Percentiles rank a stretch among this genome's conserved stretches.
Conservation (phyloP, 352 stramenopile genomes). For the Globisporangium lucens region DNA sequence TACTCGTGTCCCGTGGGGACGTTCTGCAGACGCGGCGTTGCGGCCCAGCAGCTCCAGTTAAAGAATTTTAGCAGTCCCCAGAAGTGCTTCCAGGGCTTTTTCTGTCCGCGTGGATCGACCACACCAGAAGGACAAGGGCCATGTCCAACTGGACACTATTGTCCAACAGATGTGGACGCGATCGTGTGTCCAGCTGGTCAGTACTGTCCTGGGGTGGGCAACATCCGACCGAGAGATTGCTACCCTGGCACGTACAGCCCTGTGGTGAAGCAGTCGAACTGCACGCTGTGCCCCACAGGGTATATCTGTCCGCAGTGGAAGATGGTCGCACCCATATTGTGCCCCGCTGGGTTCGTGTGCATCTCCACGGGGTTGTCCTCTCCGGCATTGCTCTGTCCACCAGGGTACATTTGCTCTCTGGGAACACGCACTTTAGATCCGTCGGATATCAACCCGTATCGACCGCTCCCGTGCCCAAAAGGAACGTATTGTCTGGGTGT, state of each 20-base stretch:
- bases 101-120: constrained; percentile 91
- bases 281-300: constrained; percentile 92
- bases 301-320: constrained; percentile 91
- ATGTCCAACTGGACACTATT: constrained; percentile 96
- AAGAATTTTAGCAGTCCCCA: constrained; percentile 95
- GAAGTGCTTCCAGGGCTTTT: constrained; percentile 94
- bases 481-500: constrained; percentile 96
- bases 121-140: constrained; percentile 92
- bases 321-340: constrained; percentile 72
- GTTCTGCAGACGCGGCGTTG: constrained; percentile 91
- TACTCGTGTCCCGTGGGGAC: constrained; percentile 92
- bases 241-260: constrained; percentile 94
- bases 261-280: constrained; percentile 81
- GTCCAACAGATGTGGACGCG: constrained; percentile 85
- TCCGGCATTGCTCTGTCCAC: constrained; percentile 90
- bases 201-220: constrained; percentile 95
- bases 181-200: constrained; percentile 91
- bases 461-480: constrained; percentile 85
- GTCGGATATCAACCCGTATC: constrained; percentile 62
- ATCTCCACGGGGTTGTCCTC: constrained; percentile 88
- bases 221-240: constrained; percentile 89
- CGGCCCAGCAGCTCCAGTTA: constrained; percentile 43
- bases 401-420: constrained; percentile 92
- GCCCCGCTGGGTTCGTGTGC: constrained; percentile 95
- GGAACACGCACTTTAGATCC: constrained; percentile 92